These are phyloP conservation scores for Aspergillus quadrilineatus DNA, from an alignment of 2,329 filamentous ascomycete genomes.

Conservation along the genomic window DNA sequence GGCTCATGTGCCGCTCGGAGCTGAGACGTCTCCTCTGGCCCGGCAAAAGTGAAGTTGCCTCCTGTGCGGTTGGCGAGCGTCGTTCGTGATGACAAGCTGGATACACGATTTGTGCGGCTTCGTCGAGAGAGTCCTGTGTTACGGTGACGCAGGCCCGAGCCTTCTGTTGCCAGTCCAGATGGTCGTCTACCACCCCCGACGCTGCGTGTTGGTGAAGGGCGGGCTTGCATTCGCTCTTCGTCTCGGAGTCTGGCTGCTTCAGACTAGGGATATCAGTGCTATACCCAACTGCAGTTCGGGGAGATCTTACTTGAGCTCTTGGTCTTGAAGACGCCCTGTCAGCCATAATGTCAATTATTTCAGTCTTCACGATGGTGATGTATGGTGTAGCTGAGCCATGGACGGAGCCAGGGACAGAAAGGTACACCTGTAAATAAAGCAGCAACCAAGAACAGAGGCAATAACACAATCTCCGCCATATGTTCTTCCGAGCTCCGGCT, in stretches of 20 bases:
- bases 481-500: not conserved
- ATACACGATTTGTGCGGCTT: conserved; percentile 17
- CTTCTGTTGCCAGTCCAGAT: not conserved
- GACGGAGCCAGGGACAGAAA: not conserved
- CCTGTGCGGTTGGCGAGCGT: conserved; percentile 31
- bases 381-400: not conserved
- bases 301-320: conserved; percentile 16
- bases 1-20: conserved; percentile 40
- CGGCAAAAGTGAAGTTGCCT: conserved; percentile 33
- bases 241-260: conserved; percentile 8
- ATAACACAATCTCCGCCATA: not conserved
- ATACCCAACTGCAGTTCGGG: not conserved
- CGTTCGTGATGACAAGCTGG: conserved; percentile 27
- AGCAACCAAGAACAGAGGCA: not conserved
- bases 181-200: not conserved
- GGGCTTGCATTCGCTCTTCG: not conserved
- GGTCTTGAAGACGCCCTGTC: conserved; percentile 5
- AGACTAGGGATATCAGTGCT: conserved; percentile 5
- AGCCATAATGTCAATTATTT: not conserved
- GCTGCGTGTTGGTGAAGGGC: not conserved
- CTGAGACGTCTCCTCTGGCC: conserved; percentile 33
- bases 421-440: not conserved
- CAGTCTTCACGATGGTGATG: not conserved
- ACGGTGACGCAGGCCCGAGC: conserved; percentile 19
- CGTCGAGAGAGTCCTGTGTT: conserved; percentile 24